Percentiles rank a stretch among this genome's conserved stretches.
phyloP scores from a whole-genome alignment of 805 yeast species.

The Cyberlindnera euphorbiiphila region DNA sequence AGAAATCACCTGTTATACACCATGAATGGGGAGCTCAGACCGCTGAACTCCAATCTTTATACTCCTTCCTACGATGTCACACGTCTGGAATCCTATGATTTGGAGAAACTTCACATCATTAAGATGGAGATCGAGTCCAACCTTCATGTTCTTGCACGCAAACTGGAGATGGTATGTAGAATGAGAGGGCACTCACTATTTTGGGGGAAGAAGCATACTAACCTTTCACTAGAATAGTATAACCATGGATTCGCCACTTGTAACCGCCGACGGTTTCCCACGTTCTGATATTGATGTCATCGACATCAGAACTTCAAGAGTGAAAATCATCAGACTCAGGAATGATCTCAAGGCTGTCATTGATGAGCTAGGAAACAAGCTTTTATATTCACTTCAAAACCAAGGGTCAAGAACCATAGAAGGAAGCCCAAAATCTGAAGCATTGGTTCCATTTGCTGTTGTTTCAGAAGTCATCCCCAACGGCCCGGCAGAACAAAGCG shows the following conservation, averaged over 20 bases:
- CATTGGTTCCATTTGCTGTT: constrained; percentile 50
- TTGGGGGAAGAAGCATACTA: too few species aligned
- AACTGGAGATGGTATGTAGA: constrained; percentile 28
- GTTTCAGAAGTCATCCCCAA: constrained; percentile 10
- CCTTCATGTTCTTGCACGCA: constrained; percentile 9
- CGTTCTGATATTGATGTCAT: constrained; percentile 79
- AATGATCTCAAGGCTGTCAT: constrained; percentile 62
- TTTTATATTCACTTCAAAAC: constrained; percentile 41
- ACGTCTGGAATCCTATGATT: constrained; percentile 3
- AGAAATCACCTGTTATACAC: too few species aligned
- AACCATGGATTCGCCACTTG: constrained; percentile 61
- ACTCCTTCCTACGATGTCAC: constrained; percentile 13
- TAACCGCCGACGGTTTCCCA: constrained; percentile 80
- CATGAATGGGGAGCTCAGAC: constrained; percentile 18
- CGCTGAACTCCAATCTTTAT: constrained; percentile 11
- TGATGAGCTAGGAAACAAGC: constrained; percentile 40
- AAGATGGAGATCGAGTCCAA: constrained; percentile 16
- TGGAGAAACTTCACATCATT: constrained; percentile 10
- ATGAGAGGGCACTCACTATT: too few species aligned
- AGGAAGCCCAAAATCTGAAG: not conserved
- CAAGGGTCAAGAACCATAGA: not conserved
- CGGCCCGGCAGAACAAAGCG: constrained; percentile 49
- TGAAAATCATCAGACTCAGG: constrained; percentile 58
- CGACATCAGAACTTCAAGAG: constrained; percentile 56
- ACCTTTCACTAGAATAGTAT: constrained; percentile 37